These are phyloP conservation scores for Leavenworthia alabamica DNA, from an alignment of 345 rosid species.

Conservation along the genomic window DNA sequence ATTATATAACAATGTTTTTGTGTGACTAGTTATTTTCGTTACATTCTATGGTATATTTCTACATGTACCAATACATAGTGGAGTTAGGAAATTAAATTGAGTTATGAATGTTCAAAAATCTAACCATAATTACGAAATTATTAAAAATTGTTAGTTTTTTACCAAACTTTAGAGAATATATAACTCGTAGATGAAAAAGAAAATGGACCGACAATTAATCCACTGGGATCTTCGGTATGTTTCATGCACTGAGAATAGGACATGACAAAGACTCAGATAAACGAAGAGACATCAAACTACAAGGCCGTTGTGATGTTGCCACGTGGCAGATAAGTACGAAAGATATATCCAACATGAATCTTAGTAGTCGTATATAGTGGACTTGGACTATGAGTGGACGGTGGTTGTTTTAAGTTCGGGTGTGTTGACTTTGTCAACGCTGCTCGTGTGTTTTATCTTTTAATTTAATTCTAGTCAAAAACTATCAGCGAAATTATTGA, in stretches of 20 bases:
- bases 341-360: background rate
- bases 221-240: conserved; percentile 26
- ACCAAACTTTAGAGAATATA: background rate
- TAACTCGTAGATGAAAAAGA: conserved; percentile 5
- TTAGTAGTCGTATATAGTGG: conserved; percentile 24
- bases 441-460: no score
- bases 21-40: background rate
- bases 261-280: conserved; percentile 19
- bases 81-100: no score
- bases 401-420: background rate
- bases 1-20: background rate
- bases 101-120: background rate
- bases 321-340: conserved; percentile 8
- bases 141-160: background rate
- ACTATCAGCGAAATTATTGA: conserved; percentile 13
- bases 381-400: no score
- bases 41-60: no score
- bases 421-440: conserved; percentile 29
- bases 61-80: no score
- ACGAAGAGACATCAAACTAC: background rate
- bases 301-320: conserved; percentile 5
- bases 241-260: conserved; percentile 22
- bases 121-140: no score
- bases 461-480: conserved; percentile 18
- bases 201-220: conserved; percentile 26